phyloP scores from a whole-genome alignment of 495 filamentous ascomycete species.

The Bacidia gigantensis region DNA sequence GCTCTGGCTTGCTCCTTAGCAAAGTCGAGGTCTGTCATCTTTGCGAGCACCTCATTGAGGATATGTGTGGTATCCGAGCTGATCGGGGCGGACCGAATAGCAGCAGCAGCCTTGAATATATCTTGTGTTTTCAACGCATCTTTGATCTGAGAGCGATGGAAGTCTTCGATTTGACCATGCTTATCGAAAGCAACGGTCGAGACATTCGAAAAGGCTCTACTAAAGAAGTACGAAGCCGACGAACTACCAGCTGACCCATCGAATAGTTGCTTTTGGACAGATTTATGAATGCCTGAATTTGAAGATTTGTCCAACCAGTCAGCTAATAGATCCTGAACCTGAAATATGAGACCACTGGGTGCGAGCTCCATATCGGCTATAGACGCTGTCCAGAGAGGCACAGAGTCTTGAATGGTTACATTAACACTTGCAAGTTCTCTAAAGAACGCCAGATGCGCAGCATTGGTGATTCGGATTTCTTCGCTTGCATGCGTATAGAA shows the following conservation, averaged over 20 bases:
- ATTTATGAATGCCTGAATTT: slow-evolving; percentile 4
- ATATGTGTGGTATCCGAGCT: slow-evolving; percentile 20
- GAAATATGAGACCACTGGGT: slow-evolving; percentile 44
- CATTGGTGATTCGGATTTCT: slow-evolving; percentile 16
- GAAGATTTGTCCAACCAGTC: slow-evolving; percentile 10
- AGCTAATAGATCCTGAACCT: slow-evolving; percentile 34
- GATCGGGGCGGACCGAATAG: slow-evolving; percentile 26
- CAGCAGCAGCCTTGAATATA: slow-evolving; percentile 33
- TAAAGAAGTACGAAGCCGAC: slow-evolving; percentile 20
- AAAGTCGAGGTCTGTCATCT: slow-evolving; percentile 40
- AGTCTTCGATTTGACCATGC: slow-evolving; percentile 3
- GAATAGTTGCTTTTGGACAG: slow-evolving; percentile 15
- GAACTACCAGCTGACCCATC: slow-evolving; percentile 9
- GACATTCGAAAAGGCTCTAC: slow-evolving; percentile 19
- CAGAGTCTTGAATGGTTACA: slow-evolving; percentile 40
- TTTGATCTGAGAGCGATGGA: slow-evolving; percentile 11
- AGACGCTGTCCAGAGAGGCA: slow-evolving; percentile 38
- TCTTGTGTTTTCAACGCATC: slow-evolving; percentile 23
- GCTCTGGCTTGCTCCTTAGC: slow-evolving; percentile 30
- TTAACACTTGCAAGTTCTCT: slow-evolving; percentile 51
- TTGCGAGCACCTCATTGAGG: slow-evolving; percentile 47
- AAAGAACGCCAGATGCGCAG: slow-evolving; percentile 36
- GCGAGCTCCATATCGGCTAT: slow-evolving; percentile 41
- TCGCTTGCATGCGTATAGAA: slow-evolving; percentile 10
- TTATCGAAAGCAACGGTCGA: slow-evolving; percentile 18